Percentiles rank a stretch among this genome's conserved stretches.
Evolutionary conservation across 257 asterid genomes (phyloP).

Genomic region (Fraxinus anomala): DNA sequence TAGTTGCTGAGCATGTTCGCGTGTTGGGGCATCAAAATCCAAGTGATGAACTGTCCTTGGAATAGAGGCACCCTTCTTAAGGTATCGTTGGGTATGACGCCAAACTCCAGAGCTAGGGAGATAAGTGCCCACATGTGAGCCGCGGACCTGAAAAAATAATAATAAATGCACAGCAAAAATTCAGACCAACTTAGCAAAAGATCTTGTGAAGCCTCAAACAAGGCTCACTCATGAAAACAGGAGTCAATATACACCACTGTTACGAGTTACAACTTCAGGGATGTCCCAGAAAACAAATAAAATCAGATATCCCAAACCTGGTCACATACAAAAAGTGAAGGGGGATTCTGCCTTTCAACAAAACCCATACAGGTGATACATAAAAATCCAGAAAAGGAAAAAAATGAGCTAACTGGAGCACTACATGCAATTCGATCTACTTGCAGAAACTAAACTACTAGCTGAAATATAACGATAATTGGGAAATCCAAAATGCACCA

Average conservation of each 20-base stretch:
- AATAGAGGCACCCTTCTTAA: slow-evolving; percentile 69
- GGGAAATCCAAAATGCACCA: background rate
- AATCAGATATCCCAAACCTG: slow-evolving; percentile 1
- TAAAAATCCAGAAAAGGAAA: background rate
- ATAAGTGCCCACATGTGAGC: slow-evolving; percentile 94
- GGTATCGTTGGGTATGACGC: slow-evolving; percentile 88
- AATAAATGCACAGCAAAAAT: slow-evolving; percentile 6
- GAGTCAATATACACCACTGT: background rate
- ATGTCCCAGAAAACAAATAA: slow-evolving; percentile 14
- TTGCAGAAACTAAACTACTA: slow-evolving; percentile 2
- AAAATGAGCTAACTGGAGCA: background rate
- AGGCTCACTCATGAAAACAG: background rate
- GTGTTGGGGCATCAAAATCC: slow-evolving; percentile 99
- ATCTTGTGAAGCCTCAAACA: slow-evolving; percentile 17
- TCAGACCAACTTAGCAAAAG: slow-evolving; percentile 5
- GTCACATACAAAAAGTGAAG: background rate
- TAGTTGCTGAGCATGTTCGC: slow-evolving; percentile 84
- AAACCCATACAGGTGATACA: background rate
- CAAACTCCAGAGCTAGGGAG: slow-evolving; percentile 94
- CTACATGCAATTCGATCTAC: slow-evolving; percentile 1
- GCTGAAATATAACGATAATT: background rate
- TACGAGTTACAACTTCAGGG: slow-evolving; percentile 8
- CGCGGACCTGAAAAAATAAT: slow-evolving; percentile 64
- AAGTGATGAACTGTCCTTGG: slow-evolving; percentile 78
- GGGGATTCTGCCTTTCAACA: background rate